phyloP scores from a whole-genome alignment of 805 yeast species.

The Hanseniaspora guilliermondii region DNA sequence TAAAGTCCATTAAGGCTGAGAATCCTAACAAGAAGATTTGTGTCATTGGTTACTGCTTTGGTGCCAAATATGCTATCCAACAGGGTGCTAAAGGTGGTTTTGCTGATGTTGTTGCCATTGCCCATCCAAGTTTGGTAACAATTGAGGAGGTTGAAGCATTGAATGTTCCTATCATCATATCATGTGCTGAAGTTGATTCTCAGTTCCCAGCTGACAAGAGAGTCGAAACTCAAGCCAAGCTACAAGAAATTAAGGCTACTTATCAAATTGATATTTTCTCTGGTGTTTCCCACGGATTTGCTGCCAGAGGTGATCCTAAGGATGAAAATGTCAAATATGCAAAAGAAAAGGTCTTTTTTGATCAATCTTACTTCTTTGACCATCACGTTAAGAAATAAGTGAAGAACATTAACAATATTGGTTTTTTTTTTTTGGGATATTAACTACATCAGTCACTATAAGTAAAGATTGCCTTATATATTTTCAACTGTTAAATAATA shows the following conservation, averaged over 20 bases:
- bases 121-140: constrained; percentile 70
- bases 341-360: constrained; percentile 46
- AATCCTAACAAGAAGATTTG: constrained; percentile 39
- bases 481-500: no score
- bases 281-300: constrained; percentile 64
- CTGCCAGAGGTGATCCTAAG: constrained; percentile 60
- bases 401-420: no score
- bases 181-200: constrained; percentile 62
- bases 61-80: constrained; percentile 58
- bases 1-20: constrained; percentile 34
- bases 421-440: no score
- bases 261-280: constrained; percentile 53
- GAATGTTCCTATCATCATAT: constrained; percentile 51
- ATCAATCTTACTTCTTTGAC: constrained; percentile 28
- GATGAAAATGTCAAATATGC: constrained; percentile 48
- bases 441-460: no score
- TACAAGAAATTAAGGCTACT: constrained; percentile 39
- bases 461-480: no score
- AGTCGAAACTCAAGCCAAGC: constrained; percentile 44
- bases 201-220: constrained; percentile 56
- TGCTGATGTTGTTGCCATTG: constrained; percentile 55
- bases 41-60: constrained; percentile 71
- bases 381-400: neutral
- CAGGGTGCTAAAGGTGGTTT: constrained; percentile 30
- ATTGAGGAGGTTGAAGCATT: constrained; percentile 53